Evolutionary conservation across 495 filamentous ascomycete species (phyloP).

Genomic region (Cercophora newfieldiana): DNA sequence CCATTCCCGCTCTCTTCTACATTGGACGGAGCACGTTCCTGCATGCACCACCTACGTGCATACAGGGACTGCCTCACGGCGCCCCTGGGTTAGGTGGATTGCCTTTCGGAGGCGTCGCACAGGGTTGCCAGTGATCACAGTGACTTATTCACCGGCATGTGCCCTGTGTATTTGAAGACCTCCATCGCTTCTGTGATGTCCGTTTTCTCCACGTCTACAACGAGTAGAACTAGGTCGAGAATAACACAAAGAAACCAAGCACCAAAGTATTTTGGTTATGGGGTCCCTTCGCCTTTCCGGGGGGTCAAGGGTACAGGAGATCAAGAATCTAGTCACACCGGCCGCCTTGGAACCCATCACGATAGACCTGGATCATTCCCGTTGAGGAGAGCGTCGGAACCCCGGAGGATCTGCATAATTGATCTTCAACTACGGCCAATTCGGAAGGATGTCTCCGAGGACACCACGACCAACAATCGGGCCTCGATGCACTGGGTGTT

Average conservation of each 20-base stretch:
- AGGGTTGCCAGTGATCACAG: too few species aligned
- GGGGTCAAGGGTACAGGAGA: too few species aligned
- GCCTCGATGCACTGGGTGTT: not conserved
- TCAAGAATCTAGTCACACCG: not conserved
- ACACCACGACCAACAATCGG: not conserved
- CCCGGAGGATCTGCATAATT: not conserved
- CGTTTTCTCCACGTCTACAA: too few species aligned
- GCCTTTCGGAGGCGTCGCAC: not conserved
- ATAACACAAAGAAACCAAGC: too few species aligned
- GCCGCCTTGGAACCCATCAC: not conserved
- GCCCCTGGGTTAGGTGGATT: too few species aligned
- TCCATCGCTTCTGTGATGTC: not conserved
- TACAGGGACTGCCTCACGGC: not conserved
- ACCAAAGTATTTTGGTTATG: too few species aligned
- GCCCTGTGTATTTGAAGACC: not conserved
- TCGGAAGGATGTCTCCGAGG: not conserved
- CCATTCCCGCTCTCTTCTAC: not conserved
- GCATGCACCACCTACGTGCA: not conserved
- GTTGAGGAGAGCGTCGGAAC: not conserved
- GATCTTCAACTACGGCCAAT: not conserved
- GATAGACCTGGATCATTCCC: not conserved
- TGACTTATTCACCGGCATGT: too few species aligned
- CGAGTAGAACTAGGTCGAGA: not conserved
- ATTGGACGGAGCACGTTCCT: not conserved
- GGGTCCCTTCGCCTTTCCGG: too few species aligned